Percentiles rank a stretch among this genome's conserved stretches.
Evolutionary conservation across 1,139 yeast genomes (phyloP).

Genomic region (Candida glucosophila): DNA sequence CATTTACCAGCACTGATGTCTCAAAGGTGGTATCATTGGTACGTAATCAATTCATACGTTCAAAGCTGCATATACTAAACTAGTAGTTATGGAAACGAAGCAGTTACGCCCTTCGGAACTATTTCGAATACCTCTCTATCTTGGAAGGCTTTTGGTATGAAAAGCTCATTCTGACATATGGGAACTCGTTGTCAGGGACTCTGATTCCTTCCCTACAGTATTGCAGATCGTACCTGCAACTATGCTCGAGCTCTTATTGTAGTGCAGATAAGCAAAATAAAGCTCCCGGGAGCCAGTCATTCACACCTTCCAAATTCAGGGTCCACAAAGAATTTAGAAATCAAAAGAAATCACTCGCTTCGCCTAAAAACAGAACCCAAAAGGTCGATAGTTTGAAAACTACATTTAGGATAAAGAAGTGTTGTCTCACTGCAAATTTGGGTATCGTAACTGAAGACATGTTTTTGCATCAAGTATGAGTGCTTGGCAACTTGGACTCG

Average conservation of each 20-base stretch:
- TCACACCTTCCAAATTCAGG: slow-evolving; percentile 3
- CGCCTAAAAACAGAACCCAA: background rate
- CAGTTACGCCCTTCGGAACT: slow-evolving; percentile 8
- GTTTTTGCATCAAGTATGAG: too few species aligned
- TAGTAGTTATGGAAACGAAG: slow-evolving; percentile 14
- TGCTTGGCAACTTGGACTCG: too few species aligned
- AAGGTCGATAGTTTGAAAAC: slow-evolving; percentile 2
- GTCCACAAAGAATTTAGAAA: slow-evolving; percentile 2
- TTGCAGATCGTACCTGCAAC: slow-evolving; percentile 2
- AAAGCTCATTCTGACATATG: slow-evolving; percentile 4
- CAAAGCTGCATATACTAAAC: background rate
- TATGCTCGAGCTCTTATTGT: slow-evolving; percentile 4
- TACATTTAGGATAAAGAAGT: slow-evolving; percentile 5
- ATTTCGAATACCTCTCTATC: slow-evolving; percentile 14
- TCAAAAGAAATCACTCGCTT: background rate
- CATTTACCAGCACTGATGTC: slow-evolving; percentile 6
- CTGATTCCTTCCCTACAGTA: background rate
- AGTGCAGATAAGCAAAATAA: background rate
- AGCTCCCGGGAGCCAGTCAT: background rate
- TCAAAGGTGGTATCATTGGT: slow-evolving; percentile 13
- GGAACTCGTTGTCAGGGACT: slow-evolving; percentile 1
- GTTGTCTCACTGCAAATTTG: slow-evolving; percentile 5
- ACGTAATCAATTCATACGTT: slow-evolving; percentile 5
- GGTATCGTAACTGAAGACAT: slow-evolving; percentile 7
- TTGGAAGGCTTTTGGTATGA: slow-evolving; percentile 12